Base-by-base conservation (phyloP, 306 rosid genomes). In the Fragaria iinumae region DNA sequence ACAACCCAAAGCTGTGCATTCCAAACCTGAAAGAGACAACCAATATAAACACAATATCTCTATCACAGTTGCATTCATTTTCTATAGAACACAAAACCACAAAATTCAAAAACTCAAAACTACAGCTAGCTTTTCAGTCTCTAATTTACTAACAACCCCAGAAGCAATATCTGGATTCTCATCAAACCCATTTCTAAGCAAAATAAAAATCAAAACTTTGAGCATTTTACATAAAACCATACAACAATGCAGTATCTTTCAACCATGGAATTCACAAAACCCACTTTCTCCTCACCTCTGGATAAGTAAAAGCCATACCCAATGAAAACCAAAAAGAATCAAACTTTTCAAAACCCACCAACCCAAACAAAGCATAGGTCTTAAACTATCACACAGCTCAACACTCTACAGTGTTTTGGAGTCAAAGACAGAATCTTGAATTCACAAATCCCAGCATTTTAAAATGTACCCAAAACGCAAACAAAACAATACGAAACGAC, bases 371-470 rank as follows among this genome's bases (percentile, higher is more conserved):
- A 55, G 71, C 68, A 14, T 9, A 23, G 36, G 36, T 62, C 50
- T 13, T 25, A 36, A 6, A n/a, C 76, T 39, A 53, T 39, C 65
- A 74, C 45, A 43, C 65, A 86, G 55, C 77, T 73, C 62, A 79
- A 57, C 69, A 62, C 39, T 69, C 71, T 60, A 65, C 67, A 49
- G 56, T 60, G 29, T 27, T 1, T 1, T 56, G 73, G 77, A 74
- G 81, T 69, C 80, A 83, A 73, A 64, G 43, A 72, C 79, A 83
- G 90, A 83, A 90, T 83, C 90, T 83, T 59, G 11, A 49, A 69
- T 76, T 78, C 69, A 77, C 83, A 90, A 76, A 62, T 53, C 13
- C 13, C 67, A 53, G 18, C 43, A 63, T 66, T 27, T 47, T 48
- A 18, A n/a, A 69, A 68, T 23, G 1, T 25, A 12, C 17, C 56